A percentile compares a stretch with the other conserved stretches of the same genome.
Conservation (phyloP, 306 rosid genomes). For the Sechiopsis laciniata region DNA sequence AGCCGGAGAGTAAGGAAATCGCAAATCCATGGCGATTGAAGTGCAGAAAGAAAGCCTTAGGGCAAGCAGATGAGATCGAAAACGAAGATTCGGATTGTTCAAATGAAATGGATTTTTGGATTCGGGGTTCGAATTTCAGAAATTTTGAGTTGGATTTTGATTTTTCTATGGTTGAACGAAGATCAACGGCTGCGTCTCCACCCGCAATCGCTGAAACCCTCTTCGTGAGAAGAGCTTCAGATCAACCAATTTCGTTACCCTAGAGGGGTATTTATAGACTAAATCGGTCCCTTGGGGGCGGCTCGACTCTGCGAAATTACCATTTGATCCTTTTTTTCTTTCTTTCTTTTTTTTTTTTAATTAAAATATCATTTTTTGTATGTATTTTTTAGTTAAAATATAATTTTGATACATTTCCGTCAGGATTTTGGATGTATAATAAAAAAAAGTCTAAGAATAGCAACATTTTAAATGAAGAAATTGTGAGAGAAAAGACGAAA, state of each 20-base stretch:
- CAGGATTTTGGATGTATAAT: too few relatives aligned
- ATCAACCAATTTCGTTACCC: fast-evolving
- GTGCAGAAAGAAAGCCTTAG: constrained; percentile 23
- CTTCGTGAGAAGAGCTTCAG: constrained; percentile 22
- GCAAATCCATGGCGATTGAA: constrained; percentile 74
- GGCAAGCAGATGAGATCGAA: constrained; percentile 25
- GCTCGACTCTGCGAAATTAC: constrained; percentile 1
- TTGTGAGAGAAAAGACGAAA: too few relatives aligned
- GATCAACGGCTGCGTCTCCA: constrained; percentile 26
- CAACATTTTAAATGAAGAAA: too few relatives aligned
- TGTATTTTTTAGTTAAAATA: too few relatives aligned
- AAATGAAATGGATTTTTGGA: background rate
- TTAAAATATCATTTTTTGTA: background rate
- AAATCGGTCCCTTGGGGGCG: background rate
- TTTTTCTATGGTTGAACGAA: background rate
- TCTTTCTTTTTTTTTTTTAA: background rate
- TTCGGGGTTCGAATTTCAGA: background rate
- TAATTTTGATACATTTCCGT: too few relatives aligned
- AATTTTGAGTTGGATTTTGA: background rate
- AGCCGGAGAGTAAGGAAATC: constrained; percentile 93
- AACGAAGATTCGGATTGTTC: background rate
- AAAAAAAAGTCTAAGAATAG: too few relatives aligned
- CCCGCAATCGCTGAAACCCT: constrained; percentile 21
- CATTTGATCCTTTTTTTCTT: background rate
- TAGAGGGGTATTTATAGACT: constrained; percentile 54